Base-by-base conservation (phyloP, 169 alveolate genomes). In the Neospora caninum region DNA sequence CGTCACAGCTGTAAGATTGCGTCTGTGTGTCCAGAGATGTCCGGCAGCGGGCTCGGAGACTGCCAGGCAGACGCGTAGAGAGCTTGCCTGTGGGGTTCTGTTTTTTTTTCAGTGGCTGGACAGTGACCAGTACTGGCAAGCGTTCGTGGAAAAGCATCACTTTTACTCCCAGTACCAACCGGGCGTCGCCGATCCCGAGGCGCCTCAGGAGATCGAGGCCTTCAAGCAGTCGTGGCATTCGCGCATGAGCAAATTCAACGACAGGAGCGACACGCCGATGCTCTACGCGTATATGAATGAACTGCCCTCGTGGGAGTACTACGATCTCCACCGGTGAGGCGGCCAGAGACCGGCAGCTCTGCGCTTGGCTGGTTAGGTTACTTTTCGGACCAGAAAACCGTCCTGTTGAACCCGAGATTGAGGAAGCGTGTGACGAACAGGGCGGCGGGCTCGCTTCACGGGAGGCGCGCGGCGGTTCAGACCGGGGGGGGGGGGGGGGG, bases 111-210 rank as follows among this genome's bases (percentile, higher is more conserved):
- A 97, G 97, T 97, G 98, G 98, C 93, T 97, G 69, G 98, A 97
- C 80, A 94, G 97, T 69, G 98, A 97, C 93, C 95, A 94, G 95
- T 97, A 97, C 91, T 97, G 99, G 99, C 99, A 97, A 91, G 98
- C 99, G 64, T 97, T 95, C 92, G 96, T 97, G 89, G 98, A 97
- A 96, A 97, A 97, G 92, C 98, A 97, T 73, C 96, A 86, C 78
- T 95, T 87, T 92, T 93, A 95, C 78, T 89, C 94, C 0, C 94
- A 82, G 36, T 91, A 78, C 87, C 92, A 91, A 70, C 91, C 93
- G 54, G 86, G 80, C 16, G 80, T 84, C 31, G 96, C 53, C 39
- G 94, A 93, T 87, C 96, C 95, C 16, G 96, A 93, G 64, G 54
- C 78, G 27, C 80, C 94, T 27, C 82, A 70, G 67, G 53, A 80